Evolutionary conservation across 2,329 filamentous ascomycete genomes (phyloP), one percentile per base, ranked within the genome.

Genomic region (Moelleriella libera): DNA sequence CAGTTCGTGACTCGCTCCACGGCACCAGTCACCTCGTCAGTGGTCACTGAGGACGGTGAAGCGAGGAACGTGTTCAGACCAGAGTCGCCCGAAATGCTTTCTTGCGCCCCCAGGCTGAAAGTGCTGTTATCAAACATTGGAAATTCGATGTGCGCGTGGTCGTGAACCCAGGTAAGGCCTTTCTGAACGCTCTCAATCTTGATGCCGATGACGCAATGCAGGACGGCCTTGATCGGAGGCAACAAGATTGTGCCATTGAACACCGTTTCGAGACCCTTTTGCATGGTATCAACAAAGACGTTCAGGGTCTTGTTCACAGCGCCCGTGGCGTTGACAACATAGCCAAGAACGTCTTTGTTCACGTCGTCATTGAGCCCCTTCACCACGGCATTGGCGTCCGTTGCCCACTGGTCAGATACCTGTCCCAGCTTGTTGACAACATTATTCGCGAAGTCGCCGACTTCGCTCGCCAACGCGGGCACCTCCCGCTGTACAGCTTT

Each of bases 91-190:
- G 67, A 61, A 49, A 82, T 66, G 39, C 74, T 76, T 43, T 74
- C 71, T 32, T 78, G 69, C 48, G 89, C 85, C 41, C 89, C 88
- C 47, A 82, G 68, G 49, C 86, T 90, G 67, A 97, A 94, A 1
- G 85, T 85, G 60, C 95, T 76, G 56, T 86, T 83, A 30, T 78
- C 72, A 51, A 97, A 80, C 47, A 77, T 66, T 0, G 92, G 92
- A 55, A 98, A 83, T 50, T 78, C 70, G 55, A 98, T 75, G 51
- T 92, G 78, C 4, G 92, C 88, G 60, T 97, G 71, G 54, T 97
- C 83, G 57, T 85, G 78, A 9, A 95, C 85, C 90, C 90, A 98
- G 1, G 86, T 94, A n/a, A 97, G 73, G 10, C 85, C 92, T 59
- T 85, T 83, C 62, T 97, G 80, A 53, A 98, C 79, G 28, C 81